Conservation (phyloP, 306 rosid species). For the Mimosa pudica region DNA sequence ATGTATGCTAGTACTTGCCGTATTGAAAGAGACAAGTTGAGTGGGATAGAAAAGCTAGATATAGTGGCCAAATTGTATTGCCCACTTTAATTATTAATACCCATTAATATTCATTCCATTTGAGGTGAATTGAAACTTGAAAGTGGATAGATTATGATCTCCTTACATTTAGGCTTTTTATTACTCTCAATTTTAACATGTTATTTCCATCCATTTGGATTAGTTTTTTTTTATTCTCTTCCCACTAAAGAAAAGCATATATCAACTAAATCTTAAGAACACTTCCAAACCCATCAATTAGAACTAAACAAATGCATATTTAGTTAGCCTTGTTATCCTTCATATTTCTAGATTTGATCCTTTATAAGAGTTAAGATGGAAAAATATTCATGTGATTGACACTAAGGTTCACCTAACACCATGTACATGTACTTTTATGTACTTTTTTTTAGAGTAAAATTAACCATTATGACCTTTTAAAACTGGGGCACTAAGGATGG, state of each 20-base stretch:
- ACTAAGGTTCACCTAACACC: too few relatives aligned
- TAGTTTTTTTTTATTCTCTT: not conserved
- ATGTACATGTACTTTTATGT: too few relatives aligned
- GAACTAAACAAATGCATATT: not conserved
- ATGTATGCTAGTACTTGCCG: not conserved
- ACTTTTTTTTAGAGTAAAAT: too few relatives aligned
- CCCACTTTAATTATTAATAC: not conserved
- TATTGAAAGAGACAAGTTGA: slow-evolving; percentile 6
- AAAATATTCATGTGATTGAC: too few relatives aligned
- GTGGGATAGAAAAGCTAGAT: not conserved
- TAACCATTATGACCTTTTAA: too few relatives aligned
- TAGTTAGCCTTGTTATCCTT: too few relatives aligned
- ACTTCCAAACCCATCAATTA: not conserved
- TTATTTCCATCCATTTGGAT: not conserved
- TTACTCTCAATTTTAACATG: not conserved
- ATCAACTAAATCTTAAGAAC: not conserved
- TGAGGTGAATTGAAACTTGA: not conserved
- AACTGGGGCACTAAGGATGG: not conserved
- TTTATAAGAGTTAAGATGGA: too few relatives aligned
- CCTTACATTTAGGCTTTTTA: not conserved
- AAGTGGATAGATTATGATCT: not conserved
- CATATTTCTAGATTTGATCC: too few relatives aligned
- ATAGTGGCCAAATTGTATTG: slow-evolving; percentile 9
- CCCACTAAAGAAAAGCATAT: not conserved
- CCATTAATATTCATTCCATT: not conserved